Evolutionary conservation across 192 early-diverging fungal genomes (phyloP), one percentile per base, ranked within the genome.

Genomic region (Neocallimastix lanati): DNA sequence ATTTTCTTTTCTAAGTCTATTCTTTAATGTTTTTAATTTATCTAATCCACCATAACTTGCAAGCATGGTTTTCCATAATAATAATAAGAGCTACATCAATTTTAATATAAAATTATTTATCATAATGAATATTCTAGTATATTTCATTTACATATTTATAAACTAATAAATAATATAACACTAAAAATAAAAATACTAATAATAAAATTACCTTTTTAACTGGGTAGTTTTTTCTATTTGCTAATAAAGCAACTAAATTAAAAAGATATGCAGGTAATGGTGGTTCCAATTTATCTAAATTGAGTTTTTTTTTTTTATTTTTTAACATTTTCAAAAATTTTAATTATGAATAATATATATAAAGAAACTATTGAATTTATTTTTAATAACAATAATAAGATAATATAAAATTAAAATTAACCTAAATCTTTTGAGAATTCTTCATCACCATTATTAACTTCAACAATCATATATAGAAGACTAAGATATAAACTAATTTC

Each of bases 21-120:
- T 81, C 78, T 90, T 92, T 30, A 92, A 81, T 36, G 79, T 76
- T 13, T 79, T 82, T 27, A 93, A 84, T 25, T 85, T 82, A 18
- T 87, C 83, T 28, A 85, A 78, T 33, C 85, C 86, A 12, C 93
- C 93, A 18, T 93, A 78, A 29, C 88, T 90, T 18, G 84, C 80
- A 28, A 90, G 77, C 27, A 94, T 77, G 18, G 90, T 86, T 84
- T 93, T 94, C 91, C 91, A 93, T 0, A 92, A 83, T 33, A 93
- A 81, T 4, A 93, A 81, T 12, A 92, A 79, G 29, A 94, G 83
- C 90, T 93, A 76, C 13, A 28, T n/a, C n/a, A n/a, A n/a, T n/a
- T n/a, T n/a, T n/a, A n/a, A n/a, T n/a, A n/a, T n/a, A n/a, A n/a
- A n/a, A n/a, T n/a, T n/a, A n/a, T n/a, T n/a, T n/a, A n/a, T n/a